These are phyloP conservation scores for Diplodia sapinea DNA, from an alignment of 2,329 filamentous ascomycete species.

Conservation along the genomic window DNA sequence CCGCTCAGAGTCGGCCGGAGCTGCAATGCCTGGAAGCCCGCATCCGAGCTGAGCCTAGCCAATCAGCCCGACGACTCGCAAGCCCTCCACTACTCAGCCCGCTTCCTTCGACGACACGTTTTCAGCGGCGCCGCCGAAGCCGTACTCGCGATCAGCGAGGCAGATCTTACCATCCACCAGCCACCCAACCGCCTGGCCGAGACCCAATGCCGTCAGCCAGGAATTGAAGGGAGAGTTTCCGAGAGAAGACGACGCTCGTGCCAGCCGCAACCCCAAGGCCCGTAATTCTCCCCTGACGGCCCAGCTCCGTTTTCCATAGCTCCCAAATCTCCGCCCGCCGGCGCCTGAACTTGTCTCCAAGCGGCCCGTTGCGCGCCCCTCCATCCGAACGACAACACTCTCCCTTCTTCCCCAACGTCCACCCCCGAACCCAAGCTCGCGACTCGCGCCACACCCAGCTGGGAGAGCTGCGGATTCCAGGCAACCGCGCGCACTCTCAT, in stretches of 20 bases:
- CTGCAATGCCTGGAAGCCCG: slow-evolving; percentile 18
- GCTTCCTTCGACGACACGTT: slow-evolving; percentile 29
- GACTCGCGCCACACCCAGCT: not conserved
- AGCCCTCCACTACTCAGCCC: slow-evolving; percentile 23
- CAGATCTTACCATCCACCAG: slow-evolving; percentile 4
- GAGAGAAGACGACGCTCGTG: slow-evolving; percentile 23
- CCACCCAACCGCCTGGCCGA: slow-evolving; percentile 14
- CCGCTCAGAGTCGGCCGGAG: slow-evolving; percentile 13
- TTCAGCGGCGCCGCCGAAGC: slow-evolving; percentile 27
- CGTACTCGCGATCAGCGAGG: not conserved
- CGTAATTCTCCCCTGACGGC: slow-evolving; percentile 31
- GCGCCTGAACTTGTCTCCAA: not conserved
- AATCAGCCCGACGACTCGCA: slow-evolving; percentile 21
- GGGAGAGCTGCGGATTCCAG: slow-evolving; percentile 1
- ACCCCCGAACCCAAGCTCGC: not conserved
- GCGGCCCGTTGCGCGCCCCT: slow-evolving; percentile 17
- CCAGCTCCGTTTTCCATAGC: slow-evolving; percentile 17
- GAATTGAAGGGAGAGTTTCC: slow-evolving; percentile 23
- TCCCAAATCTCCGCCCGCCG: slow-evolving; percentile 25
- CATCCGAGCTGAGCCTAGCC: slow-evolving; percentile 27
- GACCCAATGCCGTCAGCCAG: not conserved
- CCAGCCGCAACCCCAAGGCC: slow-evolving; percentile 21
- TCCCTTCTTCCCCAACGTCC: slow-evolving; percentile 3
- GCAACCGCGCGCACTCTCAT: slow-evolving; percentile 1
- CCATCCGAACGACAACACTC: slow-evolving; percentile 5